A percentile compares a stretch with the other conserved stretches of the same genome.
phyloP scores from a whole-genome alignment of 495 filamentous ascomycete genomes.

The Penicillium pancosmium region DNA sequence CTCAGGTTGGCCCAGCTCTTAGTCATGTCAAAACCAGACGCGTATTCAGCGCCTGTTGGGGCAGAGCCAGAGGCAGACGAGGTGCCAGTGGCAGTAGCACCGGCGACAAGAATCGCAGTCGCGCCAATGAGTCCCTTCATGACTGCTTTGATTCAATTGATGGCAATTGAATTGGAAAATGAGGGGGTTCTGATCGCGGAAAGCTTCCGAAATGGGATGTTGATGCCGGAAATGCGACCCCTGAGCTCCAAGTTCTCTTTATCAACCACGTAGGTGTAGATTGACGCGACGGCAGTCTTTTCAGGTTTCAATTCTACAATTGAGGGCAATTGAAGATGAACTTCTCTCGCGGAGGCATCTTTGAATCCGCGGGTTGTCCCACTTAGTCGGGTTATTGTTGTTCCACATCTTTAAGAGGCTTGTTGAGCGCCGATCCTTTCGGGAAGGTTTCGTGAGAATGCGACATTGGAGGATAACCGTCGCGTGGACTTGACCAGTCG shows the following conservation, averaged over 20 bases:
- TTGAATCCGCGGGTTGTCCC: constrained; percentile 1
- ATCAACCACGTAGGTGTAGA: not conserved
- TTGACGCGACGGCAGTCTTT: not conserved
- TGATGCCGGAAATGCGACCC: not conserved
- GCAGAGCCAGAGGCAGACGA: constrained; percentile 18
- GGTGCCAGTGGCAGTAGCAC: constrained; percentile 8
- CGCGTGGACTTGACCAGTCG: not conserved
- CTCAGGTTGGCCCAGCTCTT: constrained; percentile 51
- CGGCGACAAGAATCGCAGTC: constrained; percentile 13
- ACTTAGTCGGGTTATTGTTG: constrained; percentile 4
- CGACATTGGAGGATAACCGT: not conserved
- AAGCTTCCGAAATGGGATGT: not conserved
- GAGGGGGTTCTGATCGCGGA: not conserved
- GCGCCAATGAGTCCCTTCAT: constrained; percentile 19
- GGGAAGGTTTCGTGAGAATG: not conserved
- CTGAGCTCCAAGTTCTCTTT: not conserved
- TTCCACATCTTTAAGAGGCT: not conserved
- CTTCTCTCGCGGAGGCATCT: constrained; percentile 1
- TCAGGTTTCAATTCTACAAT: not conserved
- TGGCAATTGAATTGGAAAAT: constrained; percentile 1
- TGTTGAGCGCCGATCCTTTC: constrained; percentile 2
- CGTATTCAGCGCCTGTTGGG: constrained; percentile 33
- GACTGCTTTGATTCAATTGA: not conserved
- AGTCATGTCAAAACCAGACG: constrained; percentile 39
- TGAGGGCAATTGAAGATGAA: not conserved